These are phyloP conservation scores for Inga oerstediana DNA, from an alignment of 306 rosid genomes.

Conservation along the genomic window DNA sequence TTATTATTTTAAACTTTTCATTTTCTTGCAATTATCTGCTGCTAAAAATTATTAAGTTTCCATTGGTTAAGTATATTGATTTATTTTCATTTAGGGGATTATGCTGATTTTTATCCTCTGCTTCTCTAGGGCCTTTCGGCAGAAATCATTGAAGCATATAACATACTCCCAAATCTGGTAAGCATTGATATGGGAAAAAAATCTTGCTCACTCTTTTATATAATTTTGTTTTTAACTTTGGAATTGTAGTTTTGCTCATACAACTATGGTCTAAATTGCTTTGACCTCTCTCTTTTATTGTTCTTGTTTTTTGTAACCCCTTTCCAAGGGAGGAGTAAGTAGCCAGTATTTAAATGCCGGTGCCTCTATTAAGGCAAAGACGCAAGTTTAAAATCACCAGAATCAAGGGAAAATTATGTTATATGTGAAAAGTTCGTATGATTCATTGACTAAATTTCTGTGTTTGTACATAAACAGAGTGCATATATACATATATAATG, in stretches of 20 bases:
- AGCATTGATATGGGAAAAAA: slow-evolving; percentile 33
- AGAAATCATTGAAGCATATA: slow-evolving; percentile 78
- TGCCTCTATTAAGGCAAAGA: slow-evolving; percentile 8
- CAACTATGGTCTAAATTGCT: slow-evolving; percentile 22
- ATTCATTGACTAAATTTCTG: not conserved
- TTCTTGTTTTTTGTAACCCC: not conserved
- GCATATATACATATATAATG: too few relatives aligned
- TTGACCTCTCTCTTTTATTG: not conserved
- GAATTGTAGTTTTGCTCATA: not conserved
- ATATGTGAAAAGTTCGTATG: not conserved
- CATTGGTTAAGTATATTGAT: not conserved
- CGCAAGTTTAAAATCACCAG: not conserved
- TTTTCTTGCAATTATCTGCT: not conserved
- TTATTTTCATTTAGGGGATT: not conserved
- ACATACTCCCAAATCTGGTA: slow-evolving; percentile 82
- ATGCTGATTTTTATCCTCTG: slow-evolving; percentile 1
- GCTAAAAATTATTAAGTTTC: slow-evolving; percentile 4
- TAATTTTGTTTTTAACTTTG: not conserved
- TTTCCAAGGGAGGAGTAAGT: not conserved
- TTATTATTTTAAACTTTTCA: not conserved
- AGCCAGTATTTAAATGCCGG: not conserved
- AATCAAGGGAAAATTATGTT: not conserved
- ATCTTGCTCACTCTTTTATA: slow-evolving; percentile 6
- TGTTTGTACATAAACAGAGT: not conserved
- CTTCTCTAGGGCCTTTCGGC: slow-evolving; percentile 59